Percentiles rank a stretch among this genome's conserved stretches.
Conservation (phyloP, 129 eudicot genomes). For the Deinandra increscens region DNA sequence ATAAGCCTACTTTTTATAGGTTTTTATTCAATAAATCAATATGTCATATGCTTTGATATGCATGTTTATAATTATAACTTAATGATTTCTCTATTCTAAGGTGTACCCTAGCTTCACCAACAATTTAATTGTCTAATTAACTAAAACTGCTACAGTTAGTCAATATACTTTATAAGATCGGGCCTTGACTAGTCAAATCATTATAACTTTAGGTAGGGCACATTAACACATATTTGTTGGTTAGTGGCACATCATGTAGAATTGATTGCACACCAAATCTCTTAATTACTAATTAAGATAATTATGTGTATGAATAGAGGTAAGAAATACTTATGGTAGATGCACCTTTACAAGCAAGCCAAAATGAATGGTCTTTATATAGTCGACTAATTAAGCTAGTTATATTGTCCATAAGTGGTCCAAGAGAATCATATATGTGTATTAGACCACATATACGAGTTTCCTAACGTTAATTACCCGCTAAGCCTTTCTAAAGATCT, state of each 20-base stretch:
- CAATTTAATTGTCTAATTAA: background rate
- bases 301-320: background rate
- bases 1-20: no score
- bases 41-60: background rate
- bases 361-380: constrained; percentile 32
- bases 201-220: background rate
- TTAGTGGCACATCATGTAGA: constrained; percentile 31
- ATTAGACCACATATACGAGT: constrained; percentile 31
- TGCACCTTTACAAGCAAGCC: constrained; percentile 40
- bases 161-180: background rate
- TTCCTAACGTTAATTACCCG: no score
- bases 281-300: constrained; percentile 19
- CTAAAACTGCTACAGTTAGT: background rate
- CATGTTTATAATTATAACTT: background rate
- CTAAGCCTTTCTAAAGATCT: no score
- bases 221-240: constrained; percentile 10
- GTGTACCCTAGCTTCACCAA: background rate
- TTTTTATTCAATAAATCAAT: no score
- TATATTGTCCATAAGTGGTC: constrained; percentile 38
- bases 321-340: constrained; percentile 15
- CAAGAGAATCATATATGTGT: constrained; percentile 27
- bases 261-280: constrained; percentile 24
- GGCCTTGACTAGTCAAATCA: constrained; percentile 4
- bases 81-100: background rate
- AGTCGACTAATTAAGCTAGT: constrained; percentile 16